Conservation (phyloP, 2,329 filamentous ascomycete species). For the Fusarium sp. region DNA sequence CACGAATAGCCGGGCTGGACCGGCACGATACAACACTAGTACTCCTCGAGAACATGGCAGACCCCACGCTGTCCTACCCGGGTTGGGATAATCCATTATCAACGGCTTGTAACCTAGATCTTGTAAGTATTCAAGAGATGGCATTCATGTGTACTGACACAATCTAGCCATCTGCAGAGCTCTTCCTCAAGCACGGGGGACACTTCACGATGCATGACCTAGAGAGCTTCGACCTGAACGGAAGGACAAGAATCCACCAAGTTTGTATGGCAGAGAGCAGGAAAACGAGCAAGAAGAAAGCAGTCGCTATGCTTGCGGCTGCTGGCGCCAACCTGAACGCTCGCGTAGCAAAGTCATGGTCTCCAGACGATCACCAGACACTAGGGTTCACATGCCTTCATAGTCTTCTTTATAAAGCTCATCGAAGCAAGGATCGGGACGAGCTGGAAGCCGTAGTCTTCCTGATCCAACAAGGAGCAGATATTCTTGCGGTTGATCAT, state of each 20-base stretch:
- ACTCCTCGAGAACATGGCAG: slow-evolving; percentile 18
- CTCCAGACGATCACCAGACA: slow-evolving; percentile 5
- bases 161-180: background rate
- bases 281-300: slow-evolving; percentile 1
- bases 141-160: background rate
- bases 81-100: slow-evolving; percentile 11
- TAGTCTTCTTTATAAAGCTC: background rate
- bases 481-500: background rate
- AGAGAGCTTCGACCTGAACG: slow-evolving; percentile 8
- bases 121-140: background rate
- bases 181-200: background rate
- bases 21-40: slow-evolving; percentile 7
- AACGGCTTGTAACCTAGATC: slow-evolving; percentile 1
- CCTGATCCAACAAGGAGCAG: background rate
- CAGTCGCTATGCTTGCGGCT: background rate
- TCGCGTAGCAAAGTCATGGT: background rate
- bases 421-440: background rate
- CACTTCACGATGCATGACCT: background rate
- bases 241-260: slow-evolving; percentile 5
- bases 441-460: background rate
- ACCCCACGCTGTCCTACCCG: slow-evolving; percentile 1
- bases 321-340: background rate
- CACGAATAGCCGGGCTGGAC: background rate
- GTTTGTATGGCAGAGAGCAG: slow-evolving; percentile 3
- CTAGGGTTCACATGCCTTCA: background rate